Percentiles rank a stretch among this genome's conserved stretches.
Conservation (phyloP, 108 stramenopile genomes). For the Tribonema minus region DNA sequence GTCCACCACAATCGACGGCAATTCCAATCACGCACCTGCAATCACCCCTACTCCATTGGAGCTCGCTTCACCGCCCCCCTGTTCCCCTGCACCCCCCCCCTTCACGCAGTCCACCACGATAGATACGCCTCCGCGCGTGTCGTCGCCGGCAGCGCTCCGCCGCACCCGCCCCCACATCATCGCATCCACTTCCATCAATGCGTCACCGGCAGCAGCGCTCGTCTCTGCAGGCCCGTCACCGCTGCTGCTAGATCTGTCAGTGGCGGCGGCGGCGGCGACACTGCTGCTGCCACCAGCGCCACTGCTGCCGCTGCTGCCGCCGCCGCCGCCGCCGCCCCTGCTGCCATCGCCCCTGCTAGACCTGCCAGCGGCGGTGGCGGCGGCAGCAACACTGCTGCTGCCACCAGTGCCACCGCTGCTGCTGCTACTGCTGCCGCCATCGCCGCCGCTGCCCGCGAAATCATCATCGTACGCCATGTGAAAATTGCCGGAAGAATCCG, state of each 20-base stretch:
- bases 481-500: background rate
- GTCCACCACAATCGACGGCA: too few relatives aligned
- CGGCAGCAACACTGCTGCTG: too few relatives aligned
- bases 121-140: conserved; percentile 36
- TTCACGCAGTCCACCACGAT: conserved; percentile 45
- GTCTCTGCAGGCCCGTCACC: background rate
- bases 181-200: background rate
- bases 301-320: background rate
- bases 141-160: conserved; percentile 26
- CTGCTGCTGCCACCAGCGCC: background rate
- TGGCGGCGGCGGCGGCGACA: background rate
- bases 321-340: background rate
- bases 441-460: background rate
- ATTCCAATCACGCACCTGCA: too few relatives aligned
- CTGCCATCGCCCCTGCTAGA: background rate
- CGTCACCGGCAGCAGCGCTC: background rate
- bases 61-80: too few relatives aligned
- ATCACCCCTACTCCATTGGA: too few relatives aligned
- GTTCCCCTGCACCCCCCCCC: too few relatives aligned
- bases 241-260: background rate
- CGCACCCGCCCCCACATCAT: conserved; percentile 21
- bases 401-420: too few relatives aligned
- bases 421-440: background rate
- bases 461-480: background rate
- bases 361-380: too few relatives aligned